These are phyloP conservation scores for Irpex sp. DNA, from an alignment of 1,284 basidiomycete species.

Conservation along the genomic window DNA sequence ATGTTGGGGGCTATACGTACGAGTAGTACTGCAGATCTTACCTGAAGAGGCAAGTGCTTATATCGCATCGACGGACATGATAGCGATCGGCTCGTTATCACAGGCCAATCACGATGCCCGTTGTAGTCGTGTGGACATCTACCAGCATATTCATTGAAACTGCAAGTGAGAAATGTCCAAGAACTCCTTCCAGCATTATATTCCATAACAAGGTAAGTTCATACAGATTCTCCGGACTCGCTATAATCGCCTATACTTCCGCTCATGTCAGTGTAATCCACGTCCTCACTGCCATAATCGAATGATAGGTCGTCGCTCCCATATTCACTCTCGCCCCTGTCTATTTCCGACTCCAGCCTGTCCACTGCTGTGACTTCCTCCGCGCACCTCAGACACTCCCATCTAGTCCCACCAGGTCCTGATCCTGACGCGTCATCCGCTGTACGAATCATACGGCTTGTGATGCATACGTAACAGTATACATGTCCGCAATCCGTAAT, in stretches of 20 bases:
- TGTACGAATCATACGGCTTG: slow-evolving; percentile 73
- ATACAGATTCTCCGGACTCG: slow-evolving; percentile 35
- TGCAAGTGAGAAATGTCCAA: no score
- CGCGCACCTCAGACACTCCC: slow-evolving; percentile 82
- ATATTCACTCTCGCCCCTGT: slow-evolving; percentile 25
- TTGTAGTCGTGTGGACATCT: background rate
- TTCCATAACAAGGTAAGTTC: background rate
- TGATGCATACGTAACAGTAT: slow-evolving; percentile 88
- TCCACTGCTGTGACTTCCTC: slow-evolving; percentile 56
- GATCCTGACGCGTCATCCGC: slow-evolving; percentile 59
- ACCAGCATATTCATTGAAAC: background rate
- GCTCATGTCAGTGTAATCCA: slow-evolving; percentile 29
- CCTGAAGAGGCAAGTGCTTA: background rate
- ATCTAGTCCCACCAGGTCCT: slow-evolving; percentile 38
- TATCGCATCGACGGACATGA: background rate
- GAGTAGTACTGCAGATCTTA: background rate
- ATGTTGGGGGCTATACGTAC: background rate
- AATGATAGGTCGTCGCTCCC: slow-evolving; percentile 24
- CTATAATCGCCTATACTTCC: slow-evolving; percentile 39
- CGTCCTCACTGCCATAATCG: slow-evolving; percentile 27
- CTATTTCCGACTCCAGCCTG: slow-evolving; percentile 38
- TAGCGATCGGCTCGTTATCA: background rate
- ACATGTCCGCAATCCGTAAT: slow-evolving; percentile 74
- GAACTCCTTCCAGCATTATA: no score
- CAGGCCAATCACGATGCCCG: background rate